These are phyloP conservation scores for Microthlaspi erraticum DNA, from an alignment of 345 rosid genomes.

Conservation along the genomic window DNA sequence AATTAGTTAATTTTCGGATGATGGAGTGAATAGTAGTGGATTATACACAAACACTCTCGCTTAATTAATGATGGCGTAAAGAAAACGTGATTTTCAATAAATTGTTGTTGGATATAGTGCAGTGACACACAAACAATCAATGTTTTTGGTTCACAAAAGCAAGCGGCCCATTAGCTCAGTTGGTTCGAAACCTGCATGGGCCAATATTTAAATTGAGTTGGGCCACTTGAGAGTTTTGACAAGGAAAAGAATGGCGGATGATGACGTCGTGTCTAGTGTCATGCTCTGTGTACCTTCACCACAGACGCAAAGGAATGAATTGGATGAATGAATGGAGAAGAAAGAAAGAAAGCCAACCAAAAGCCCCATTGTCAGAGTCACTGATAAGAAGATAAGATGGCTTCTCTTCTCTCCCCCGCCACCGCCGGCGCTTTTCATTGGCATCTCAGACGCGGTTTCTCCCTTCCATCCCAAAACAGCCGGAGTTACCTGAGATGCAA, in stretches of 20 bases:
- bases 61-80: too few relatives aligned
- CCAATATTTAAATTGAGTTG: conserved; percentile 7
- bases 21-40: too few relatives aligned
- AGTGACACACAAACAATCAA: too few relatives aligned
- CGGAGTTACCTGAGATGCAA: conserved; percentile 52
- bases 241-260: too few relatives aligned
- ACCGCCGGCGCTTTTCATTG: conserved; percentile 44
- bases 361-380: too few relatives aligned
- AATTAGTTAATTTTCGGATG: too few relatives aligned
- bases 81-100: too few relatives aligned
- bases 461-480: conserved; percentile 41
- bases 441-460: conserved; percentile 45
- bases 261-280: too few relatives aligned
- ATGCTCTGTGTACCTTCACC: background rate
- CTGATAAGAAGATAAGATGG: conserved; percentile 50
- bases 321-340: background rate
- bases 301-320: background rate
- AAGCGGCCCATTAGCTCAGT: background rate
- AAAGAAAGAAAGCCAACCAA: background rate
- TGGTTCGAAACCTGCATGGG: conserved; percentile 37
- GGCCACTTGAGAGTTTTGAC: conserved; percentile 24
- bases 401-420: conserved; percentile 61
- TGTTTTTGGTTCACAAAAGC: too few relatives aligned
- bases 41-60: too few relatives aligned
- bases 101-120: too few relatives aligned